phyloP scores from a whole-genome alignment of 2,329 filamentous ascomycete genomes.

The Metarhizium humberi region DNA sequence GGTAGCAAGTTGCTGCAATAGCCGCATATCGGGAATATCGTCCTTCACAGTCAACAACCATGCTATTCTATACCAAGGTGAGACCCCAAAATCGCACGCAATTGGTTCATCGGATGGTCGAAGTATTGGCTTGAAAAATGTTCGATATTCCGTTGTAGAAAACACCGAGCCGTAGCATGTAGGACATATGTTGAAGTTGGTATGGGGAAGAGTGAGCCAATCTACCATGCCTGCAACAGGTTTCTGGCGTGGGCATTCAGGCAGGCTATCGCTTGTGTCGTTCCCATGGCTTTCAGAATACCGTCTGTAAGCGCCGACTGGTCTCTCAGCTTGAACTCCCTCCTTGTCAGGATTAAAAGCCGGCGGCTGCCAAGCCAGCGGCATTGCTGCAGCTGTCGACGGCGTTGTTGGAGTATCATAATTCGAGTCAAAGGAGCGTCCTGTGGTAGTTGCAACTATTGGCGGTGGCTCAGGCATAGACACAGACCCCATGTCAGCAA shows the following conservation, averaged over 20 bases:
- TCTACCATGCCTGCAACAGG: constrained; percentile 58
- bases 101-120: constrained; percentile 49
- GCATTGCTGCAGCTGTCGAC: constrained; percentile 8
- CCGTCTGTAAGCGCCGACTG: constrained; percentile 38
- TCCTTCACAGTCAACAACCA: constrained; percentile 74
- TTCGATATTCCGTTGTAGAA: constrained; percentile 55
- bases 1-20: constrained; percentile 61
- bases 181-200: constrained; percentile 73
- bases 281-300: constrained; percentile 36
- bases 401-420: constrained; percentile 1
- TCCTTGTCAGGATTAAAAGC: constrained; percentile 33
- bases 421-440: neutral
- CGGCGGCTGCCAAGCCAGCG: constrained; percentile 35
- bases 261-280: constrained; percentile 31
- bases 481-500: constrained; percentile 5
- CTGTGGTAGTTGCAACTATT: neutral
- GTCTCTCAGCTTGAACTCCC: constrained; percentile 24
- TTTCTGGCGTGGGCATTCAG: constrained; percentile 59
- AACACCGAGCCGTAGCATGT: constrained; percentile 68
- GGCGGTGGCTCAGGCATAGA: constrained; percentile 15
- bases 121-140: constrained; percentile 51
- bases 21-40: constrained; percentile 51
- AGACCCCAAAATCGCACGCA: constrained; percentile 69
- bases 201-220: constrained; percentile 70
- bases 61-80: constrained; percentile 74